Evolutionary conservation across 208 protist species (phyloP).

Genomic region (Angomonas deanei): DNA sequence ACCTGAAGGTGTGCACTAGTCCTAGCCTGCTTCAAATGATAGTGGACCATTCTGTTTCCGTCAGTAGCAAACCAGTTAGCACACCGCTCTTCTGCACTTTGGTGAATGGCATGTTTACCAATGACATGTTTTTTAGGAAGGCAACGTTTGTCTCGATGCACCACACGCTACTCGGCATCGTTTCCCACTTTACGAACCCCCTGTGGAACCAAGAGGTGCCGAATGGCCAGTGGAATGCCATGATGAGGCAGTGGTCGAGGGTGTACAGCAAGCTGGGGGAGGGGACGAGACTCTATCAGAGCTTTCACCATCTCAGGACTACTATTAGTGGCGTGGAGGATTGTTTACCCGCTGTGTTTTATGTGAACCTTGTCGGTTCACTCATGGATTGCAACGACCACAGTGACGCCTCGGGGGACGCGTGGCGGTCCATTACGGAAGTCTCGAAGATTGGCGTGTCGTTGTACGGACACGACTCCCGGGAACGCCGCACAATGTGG

Average conservation of each 20-base stretch:
- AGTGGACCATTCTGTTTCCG: background rate
- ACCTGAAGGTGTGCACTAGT: background rate
- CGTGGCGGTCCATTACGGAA: constrained; percentile 33
- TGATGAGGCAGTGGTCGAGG: constrained; percentile 70
- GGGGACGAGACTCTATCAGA: constrained; percentile 33
- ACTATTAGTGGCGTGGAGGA: constrained; percentile 45
- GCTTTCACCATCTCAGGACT: constrained; percentile 22
- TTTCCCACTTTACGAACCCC: constrained; percentile 9
- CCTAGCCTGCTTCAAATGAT: background rate
- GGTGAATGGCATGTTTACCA: constrained; percentile 47
- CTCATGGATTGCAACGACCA: constrained; percentile 32
- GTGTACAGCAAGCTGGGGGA: constrained; percentile 52
- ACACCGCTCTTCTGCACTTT: constrained; percentile 22
- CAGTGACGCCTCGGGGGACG: background rate
- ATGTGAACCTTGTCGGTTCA: constrained; percentile 57
- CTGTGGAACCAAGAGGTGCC: constrained; percentile 47
- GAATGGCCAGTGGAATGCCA: constrained; percentile 60
- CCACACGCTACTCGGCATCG: constrained; percentile 17
- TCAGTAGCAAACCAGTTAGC: constrained; percentile 5
- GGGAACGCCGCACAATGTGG: constrained; percentile 50
- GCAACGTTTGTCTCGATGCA: constrained; percentile 45
- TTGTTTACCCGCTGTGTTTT: constrained; percentile 36
- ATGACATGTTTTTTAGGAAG: constrained; percentile 66
- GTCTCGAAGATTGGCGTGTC: constrained; percentile 34
- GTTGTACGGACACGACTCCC: constrained; percentile 42